These are phyloP conservation scores for Aquanectria penicillioides DNA, from an alignment of 2,329 filamentous ascomycete species.

Conservation along the genomic window DNA sequence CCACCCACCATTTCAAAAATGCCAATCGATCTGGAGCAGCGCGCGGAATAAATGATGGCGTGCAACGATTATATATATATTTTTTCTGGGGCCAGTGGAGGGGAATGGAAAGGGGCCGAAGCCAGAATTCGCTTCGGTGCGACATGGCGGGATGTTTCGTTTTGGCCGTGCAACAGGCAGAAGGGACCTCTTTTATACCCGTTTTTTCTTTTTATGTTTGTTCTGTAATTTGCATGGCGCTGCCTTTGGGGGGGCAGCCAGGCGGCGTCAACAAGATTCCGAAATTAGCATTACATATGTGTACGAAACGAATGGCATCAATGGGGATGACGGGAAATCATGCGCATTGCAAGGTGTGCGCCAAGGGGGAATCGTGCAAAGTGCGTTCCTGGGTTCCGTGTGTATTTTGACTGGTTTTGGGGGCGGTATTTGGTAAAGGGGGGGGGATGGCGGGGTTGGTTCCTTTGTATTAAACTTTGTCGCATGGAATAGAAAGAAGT, in stretches of 20 bases:
- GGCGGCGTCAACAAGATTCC: neutral
- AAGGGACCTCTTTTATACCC: conserved; percentile 6
- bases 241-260: conserved; percentile 25
- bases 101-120: too few species aligned
- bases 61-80: neutral
- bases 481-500: too few species aligned
- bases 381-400: conserved; percentile 3
- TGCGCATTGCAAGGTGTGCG: conserved; percentile 10
- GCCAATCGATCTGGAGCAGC: neutral
- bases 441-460: neutral
- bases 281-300: conserved; percentile 14
- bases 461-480: conserved; percentile 17
- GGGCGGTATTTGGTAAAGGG: too few species aligned
- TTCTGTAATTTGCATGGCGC: conserved; percentile 38
- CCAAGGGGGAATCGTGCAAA: neutral
- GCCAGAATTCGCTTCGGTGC: neutral
- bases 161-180: conserved; percentile 9
- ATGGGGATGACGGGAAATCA: conserved; percentile 6
- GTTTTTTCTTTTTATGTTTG: conserved; percentile 15
- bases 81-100: neutral
- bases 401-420: neutral
- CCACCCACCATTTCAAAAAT: conserved; percentile 13
- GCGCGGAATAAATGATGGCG: neutral
- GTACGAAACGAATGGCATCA: conserved; percentile 15
- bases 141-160: neutral